A percentile compares a stretch with the other conserved stretches of the same genome.
Evolutionary conservation across 129 eudicot genomes (phyloP).

Genomic region (Heracleum sosnowskyi): DNA sequence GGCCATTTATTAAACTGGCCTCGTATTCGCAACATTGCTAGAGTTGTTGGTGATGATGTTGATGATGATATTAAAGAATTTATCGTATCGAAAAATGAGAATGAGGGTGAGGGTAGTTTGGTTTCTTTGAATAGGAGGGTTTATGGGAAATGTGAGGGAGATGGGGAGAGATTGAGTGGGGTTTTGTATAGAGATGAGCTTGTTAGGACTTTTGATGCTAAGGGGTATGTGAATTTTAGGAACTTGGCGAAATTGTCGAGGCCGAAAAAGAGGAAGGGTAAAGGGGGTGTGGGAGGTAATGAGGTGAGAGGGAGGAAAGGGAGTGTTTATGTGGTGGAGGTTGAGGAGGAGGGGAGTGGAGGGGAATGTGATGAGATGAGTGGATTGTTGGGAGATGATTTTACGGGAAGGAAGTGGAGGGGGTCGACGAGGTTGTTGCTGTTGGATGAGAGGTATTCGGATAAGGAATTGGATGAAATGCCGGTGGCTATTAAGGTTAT

Average conservation of each 20-base stretch:
- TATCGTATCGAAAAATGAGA: background rate
- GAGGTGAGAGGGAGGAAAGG: constrained; percentile 20
- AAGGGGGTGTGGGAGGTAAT: constrained; percentile 14
- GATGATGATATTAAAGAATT: constrained; percentile 31
- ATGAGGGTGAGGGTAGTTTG: constrained; percentile 19
- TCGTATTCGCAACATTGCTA: constrained; percentile 72
- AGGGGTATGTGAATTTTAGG: constrained; percentile 58
- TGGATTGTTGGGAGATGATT: constrained; percentile 63
- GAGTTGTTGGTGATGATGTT: constrained; percentile 84
- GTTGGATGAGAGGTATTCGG: constrained; percentile 63
- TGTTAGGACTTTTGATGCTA: constrained; percentile 29
- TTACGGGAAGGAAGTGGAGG: constrained; percentile 49
- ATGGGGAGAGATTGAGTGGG: constrained; percentile 38
- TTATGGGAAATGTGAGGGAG: constrained; percentile 69
- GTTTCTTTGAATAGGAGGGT: constrained; percentile 44
- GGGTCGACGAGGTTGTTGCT: constrained; percentile 82
- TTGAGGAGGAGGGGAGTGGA: constrained; percentile 32
- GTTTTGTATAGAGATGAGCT: constrained; percentile 52
- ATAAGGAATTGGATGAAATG: constrained; percentile 43
- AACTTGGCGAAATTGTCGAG: constrained; percentile 75
- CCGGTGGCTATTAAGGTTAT: constrained; percentile 86
- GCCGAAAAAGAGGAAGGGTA: constrained; percentile 48
- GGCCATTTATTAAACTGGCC: constrained; percentile 96
- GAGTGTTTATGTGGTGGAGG: constrained; percentile 39
- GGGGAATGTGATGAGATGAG: constrained; percentile 40